Evolutionary conservation across 2,329 filamentous ascomycete genomes (phyloP), one percentile per base, ranked within the genome.

Genomic region (Fusarium sp.): DNA sequence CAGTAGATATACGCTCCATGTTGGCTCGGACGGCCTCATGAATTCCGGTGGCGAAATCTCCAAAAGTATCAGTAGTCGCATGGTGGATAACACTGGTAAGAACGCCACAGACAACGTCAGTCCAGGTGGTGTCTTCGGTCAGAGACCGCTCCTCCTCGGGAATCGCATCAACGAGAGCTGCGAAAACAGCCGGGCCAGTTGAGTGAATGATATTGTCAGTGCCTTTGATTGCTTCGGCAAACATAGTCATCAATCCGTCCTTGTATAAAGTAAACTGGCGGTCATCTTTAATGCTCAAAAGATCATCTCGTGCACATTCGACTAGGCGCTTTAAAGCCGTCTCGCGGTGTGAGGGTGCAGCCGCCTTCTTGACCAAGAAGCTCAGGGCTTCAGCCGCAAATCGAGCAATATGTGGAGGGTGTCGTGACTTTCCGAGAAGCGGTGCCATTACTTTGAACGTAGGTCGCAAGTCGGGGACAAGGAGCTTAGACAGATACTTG

Each of bases 331-430:
- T 85, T 38, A 99, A 84, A 0, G 94, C 89, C 30, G 85, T 88
- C 71, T 95, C 92, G 73, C 93, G 90, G 70, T 93, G 89, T 60
- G 93, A 93, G 5, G 90, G 88, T 18, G 92, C 88, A 4, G 92
- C 95, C 10, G 95, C 92, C 82, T 98, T 98, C 77, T 94, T 92
- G 23, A 99, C 87, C 23, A 99, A 85, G 77, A 98, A 99, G 73
- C 95, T 97, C 83, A 99, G 88, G 5, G 96, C 93, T 82, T 99
- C 96, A 30, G 96, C 96, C 15, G 95, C 93, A 81, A 98, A 99
- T 59, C 95, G 90, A 27, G 93, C 92, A 72, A 98, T 93, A 80
- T 97, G 95, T 18, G 91, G 89, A 71, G 95, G 96, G 71, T 95
- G 93, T 61, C 89, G 89, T 62, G 91, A 86, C 80, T 92, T 95